Evolutionary conservation across 331 rosid genomes (phyloP).

Genomic region (Malus hybrid): DNA sequence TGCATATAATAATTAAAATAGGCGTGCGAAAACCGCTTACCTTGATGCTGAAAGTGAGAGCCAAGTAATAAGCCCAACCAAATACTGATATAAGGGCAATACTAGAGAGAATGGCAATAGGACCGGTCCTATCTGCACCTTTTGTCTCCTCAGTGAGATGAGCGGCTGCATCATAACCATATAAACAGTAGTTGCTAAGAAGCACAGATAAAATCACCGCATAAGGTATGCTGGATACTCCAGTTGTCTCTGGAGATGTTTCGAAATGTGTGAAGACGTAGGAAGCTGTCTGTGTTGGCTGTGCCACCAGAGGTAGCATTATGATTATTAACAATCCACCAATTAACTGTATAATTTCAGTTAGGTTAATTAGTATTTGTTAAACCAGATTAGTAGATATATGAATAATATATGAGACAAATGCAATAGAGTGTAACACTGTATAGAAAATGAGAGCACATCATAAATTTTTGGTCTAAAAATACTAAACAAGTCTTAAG

Average conservation of each 20-base stretch:
- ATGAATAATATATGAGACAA: too few relatives aligned
- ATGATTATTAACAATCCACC: slow-evolving; percentile 16
- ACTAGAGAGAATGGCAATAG: slow-evolving; percentile 14
- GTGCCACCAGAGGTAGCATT: slow-evolving; percentile 17
- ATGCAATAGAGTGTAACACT: too few relatives aligned
- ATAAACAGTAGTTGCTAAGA: slow-evolving; percentile 17
- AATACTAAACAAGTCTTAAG: too few relatives aligned
- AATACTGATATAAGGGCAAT: slow-evolving; percentile 15
- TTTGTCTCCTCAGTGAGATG: slow-evolving; percentile 26
- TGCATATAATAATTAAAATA: neutral
- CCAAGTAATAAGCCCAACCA: slow-evolving; percentile 17
- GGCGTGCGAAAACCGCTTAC: neutral
- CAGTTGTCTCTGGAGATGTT: slow-evolving; percentile 20
- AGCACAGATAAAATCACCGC: slow-evolving; percentile 19
- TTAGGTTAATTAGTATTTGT: too few relatives aligned
- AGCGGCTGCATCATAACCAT: slow-evolving; percentile 25
- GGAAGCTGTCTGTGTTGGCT: slow-evolving; percentile 14
- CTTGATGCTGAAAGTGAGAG: slow-evolving; percentile 27
- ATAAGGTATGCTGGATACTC: slow-evolving; percentile 15
- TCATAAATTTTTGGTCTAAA: too few relatives aligned
- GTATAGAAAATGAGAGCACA: too few relatives aligned
- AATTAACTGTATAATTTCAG: slow-evolving; percentile 6
- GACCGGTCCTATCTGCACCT: slow-evolving; percentile 17
- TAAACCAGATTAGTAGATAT: too few relatives aligned
- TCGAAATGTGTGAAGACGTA: slow-evolving; percentile 23